Percentiles rank a stretch among this genome's conserved stretches.
phyloP scores from a whole-genome alignment of 495 filamentous ascomycete genomes.

The Aspergillus biplanus region DNA sequence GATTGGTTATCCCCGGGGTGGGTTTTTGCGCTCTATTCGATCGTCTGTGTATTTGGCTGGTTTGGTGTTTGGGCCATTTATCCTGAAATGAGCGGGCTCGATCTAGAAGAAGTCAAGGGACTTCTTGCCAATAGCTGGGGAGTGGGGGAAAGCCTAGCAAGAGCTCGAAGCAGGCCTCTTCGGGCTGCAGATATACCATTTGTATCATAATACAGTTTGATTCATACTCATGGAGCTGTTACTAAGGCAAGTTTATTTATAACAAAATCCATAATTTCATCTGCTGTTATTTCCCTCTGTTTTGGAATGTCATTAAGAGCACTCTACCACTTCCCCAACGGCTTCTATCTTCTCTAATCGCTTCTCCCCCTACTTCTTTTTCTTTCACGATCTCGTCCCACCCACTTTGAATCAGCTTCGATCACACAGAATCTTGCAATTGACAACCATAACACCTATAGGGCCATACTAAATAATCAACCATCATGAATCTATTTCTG shows the following conservation, averaged over 20 bases:
- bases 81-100: constrained; percentile 81
- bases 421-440: too few relatives aligned
- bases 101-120: constrained; percentile 77
- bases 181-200: background rate
- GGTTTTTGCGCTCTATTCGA: constrained; percentile 78
- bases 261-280: too few relatives aligned
- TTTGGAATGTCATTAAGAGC: too few relatives aligned
- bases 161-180: constrained; percentile 3
- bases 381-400: background rate
- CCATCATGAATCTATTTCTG: constrained; percentile 10
- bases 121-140: constrained; percentile 64
- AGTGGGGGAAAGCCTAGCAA: constrained; percentile 29
- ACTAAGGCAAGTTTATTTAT: too few relatives aligned
- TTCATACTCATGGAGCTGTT: background rate
- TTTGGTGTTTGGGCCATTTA: constrained; percentile 70
- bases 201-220: background rate
- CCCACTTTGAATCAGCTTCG: too few relatives aligned
- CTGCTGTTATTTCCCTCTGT: too few relatives aligned
- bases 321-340: background rate
- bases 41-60: constrained; percentile 70
- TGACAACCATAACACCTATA: background rate
- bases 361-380: background rate
- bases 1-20: constrained; percentile 71
- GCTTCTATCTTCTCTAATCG: background rate
- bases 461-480: background rate